phyloP scores from a whole-genome alignment of 140 eudicot species.

The Oenanthe javanica region DNA sequence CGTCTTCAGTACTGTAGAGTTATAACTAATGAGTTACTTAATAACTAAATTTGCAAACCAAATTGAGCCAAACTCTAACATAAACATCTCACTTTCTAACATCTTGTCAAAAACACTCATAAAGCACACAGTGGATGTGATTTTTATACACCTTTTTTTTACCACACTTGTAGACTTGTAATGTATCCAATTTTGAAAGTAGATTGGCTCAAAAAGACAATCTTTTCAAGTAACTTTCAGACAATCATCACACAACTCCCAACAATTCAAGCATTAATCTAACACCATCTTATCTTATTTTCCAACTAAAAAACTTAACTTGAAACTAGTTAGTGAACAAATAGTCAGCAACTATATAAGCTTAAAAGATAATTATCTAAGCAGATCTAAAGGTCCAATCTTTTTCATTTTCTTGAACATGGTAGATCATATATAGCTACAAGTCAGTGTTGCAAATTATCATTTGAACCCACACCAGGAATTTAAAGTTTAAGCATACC shows the following conservation, averaged over 20 bases:
- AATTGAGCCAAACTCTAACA: not conserved
- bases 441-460: not conserved
- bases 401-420: not conserved
- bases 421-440: not conserved
- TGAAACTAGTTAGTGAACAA: not conserved
- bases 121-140: not conserved
- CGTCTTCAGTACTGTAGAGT: not conserved
- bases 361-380: not conserved
- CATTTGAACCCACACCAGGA: constrained; percentile 17
- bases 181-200: not conserved
- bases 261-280: not conserved
- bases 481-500: not conserved
- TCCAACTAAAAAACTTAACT: not conserved
- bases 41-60: not conserved
- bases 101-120: not conserved
- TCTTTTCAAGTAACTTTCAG: not conserved
- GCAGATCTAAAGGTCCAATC: not conserved
- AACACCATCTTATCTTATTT: not conserved
- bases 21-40: not conserved
- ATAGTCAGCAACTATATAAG: not conserved
- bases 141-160: not conserved
- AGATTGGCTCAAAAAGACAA: not conserved
- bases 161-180: too few species aligned
- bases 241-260: not conserved
- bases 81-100: not conserved